Evolutionary conservation across 129 eudicot species (phyloP), one percentile per base, ranked within the genome.

Genomic region (Artemisia argyi): DNA sequence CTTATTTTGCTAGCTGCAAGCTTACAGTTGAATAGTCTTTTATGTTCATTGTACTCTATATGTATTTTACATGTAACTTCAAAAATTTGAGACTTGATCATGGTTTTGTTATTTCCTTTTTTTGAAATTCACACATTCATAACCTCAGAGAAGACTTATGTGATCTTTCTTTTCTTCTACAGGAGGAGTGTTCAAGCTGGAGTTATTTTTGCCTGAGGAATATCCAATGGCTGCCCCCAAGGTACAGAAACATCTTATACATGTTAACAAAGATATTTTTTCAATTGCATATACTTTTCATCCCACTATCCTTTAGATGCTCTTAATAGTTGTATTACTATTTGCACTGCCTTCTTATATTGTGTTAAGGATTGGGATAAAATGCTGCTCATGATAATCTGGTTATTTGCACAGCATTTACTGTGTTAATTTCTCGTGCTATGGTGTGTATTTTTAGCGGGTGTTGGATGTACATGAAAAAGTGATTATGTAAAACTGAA

Each of bases 101-200:
- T 13, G 48, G 3, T 17, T 55, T 69, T 44, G 55, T 39, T 39
- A 39, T 39, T 39, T 39, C 0, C 7, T 39, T 39, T 6, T 5
- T 7, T 39, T 10, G 10, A 39, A 39, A 39, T 39, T 7, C 44
- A 7, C 44, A 39, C 44, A 7, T 39, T 39, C 10, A 7, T 39
- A 17, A 26, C 15, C 24, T 19, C 11, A 20, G n/a, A 12, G 17
- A 1, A 66, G 7, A 75, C 16, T 24, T 48, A 15, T 67, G 2
- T 7, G 57, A 11, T 57, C 58, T 75, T 66, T 65, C 8, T 73
- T 46, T 47, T 68, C 60, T 46, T 42, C 52, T 60, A 10, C 24
- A 83, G 88, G 87, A 76, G 87, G 88, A 61, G 88, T 83, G 26
- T 83, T 83, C 76, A 83, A 83, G 85, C 75, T 83, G 77, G 87